Evolutionary conservation across 352 stramenopile species (phyloP).

Genomic region (Globisporangium acanthophoron): DNA sequence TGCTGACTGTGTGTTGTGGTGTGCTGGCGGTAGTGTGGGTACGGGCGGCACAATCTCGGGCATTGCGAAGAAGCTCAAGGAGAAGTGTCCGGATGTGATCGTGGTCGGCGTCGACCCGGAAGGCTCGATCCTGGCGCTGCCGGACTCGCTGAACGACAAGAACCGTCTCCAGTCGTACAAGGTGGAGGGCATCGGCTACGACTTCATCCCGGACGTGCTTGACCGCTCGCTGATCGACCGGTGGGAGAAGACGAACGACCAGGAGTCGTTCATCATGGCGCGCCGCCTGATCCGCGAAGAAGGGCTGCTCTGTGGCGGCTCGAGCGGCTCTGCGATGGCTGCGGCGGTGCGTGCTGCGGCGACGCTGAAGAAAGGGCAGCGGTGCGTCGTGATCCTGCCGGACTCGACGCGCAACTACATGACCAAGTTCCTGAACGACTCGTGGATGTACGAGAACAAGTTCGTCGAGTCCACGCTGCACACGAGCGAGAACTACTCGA

Average conservation of each 20-base stretch:
- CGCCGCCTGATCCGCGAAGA: conserved; percentile 93
- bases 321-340: conserved; percentile 84
- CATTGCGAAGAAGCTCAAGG: conserved; percentile 91
- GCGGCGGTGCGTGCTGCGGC: conserved; percentile 78
- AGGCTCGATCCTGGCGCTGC: conserved; percentile 91
- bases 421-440: conserved; percentile 94
- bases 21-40: conserved; percentile 43
- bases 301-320: conserved; percentile 92
- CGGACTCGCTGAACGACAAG: conserved; percentile 90
- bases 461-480: conserved; percentile 64
- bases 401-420: conserved; percentile 98
- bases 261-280: conserved; percentile 93
- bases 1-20: background rate
- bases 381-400: conserved; percentile 92
- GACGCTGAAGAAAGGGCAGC: conserved; percentile 81
- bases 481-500: conserved; percentile 43
- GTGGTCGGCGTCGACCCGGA: conserved; percentile 89
- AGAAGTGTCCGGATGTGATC: conserved; percentile 77
- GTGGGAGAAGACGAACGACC: conserved; percentile 94
- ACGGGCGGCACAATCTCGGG: conserved; percentile 95
- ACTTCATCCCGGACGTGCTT: conserved; percentile 95
- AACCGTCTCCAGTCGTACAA: conserved; percentile 85
- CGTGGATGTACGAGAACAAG: conserved; percentile 89
- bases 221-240: conserved; percentile 89
- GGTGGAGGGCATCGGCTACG: conserved; percentile 96